Conservation (phyloP, 352 stramenopile genomes). For the Aphanomyces cochlioides region DNA sequence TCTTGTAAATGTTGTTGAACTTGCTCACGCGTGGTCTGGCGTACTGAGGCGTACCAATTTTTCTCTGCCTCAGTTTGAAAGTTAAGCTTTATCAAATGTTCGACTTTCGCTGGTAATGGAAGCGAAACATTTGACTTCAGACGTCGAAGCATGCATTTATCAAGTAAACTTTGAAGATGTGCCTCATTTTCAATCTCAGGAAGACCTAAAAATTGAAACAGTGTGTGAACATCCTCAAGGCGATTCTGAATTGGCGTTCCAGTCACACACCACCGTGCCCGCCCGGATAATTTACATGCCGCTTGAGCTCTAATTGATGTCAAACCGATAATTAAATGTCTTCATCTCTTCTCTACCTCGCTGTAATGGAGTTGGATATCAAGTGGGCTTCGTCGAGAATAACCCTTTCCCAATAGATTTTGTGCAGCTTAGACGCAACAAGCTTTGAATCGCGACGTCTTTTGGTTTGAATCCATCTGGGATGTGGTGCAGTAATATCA, state of each 20-base stretch:
- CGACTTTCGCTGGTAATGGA: conserved; percentile 52
- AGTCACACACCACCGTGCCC: conserved; percentile 83
- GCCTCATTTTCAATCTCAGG: conserved; percentile 50
- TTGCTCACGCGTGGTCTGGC: conserved; percentile 73
- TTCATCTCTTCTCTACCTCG: conserved; percentile 32
- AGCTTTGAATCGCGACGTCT: conserved; percentile 19
- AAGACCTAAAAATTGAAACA: conserved; percentile 84
- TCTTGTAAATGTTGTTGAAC: conserved; percentile 69
- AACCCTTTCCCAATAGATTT: conserved; percentile 78
- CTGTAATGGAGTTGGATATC: conserved; percentile 81
- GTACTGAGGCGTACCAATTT: conserved; percentile 69
- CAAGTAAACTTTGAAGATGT: conserved; percentile 71
- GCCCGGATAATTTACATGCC: conserved; percentile 60
- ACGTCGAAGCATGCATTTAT: conserved; percentile 76
- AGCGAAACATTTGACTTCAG: conserved; percentile 73
- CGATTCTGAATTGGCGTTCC: conserved; percentile 89
- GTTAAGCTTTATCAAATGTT: conserved; percentile 51
- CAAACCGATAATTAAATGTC: not conserved
- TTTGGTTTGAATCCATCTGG: conserved; percentile 21
- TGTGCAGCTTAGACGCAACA: conserved; percentile 61
- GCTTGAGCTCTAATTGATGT: conserved; percentile 38
- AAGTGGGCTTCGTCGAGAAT: conserved; percentile 88
- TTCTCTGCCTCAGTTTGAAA: conserved; percentile 74
- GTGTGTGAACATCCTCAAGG: conserved; percentile 74
- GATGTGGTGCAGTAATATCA: not conserved